Evolutionary conservation across 2,329 filamentous ascomycete species (phyloP).

Genomic region (Botrytis fragariae): DNA sequence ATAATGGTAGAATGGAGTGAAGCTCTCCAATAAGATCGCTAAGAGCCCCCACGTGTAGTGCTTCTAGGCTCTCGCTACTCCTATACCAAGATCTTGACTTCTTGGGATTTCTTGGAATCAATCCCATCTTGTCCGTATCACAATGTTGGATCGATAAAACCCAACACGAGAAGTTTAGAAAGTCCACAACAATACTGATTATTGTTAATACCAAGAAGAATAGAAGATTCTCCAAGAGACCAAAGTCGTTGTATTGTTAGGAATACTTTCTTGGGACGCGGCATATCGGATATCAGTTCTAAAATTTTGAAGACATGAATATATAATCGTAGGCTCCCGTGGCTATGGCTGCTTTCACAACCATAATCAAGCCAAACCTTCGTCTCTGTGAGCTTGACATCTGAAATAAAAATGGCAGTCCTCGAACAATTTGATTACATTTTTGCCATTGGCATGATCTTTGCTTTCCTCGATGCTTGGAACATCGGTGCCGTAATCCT

Average conservation of each 20-base stretch:
- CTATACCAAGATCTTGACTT: conserved; percentile 5
- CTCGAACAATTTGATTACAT: conserved; percentile 9
- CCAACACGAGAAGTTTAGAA: not conserved
- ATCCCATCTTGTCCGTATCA: not conserved
- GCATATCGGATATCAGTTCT: not conserved
- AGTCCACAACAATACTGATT: not conserved
- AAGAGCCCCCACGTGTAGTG: conserved; percentile 1
- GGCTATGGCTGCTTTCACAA: not conserved
- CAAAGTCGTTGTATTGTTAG: not conserved
- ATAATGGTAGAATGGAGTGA: not conserved
- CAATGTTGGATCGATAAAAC: not conserved
- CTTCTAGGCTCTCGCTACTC: not conserved
- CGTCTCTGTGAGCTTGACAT: not conserved
- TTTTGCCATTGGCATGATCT: conserved; percentile 38
- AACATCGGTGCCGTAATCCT: conserved; percentile 49
- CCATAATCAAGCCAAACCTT: not conserved
- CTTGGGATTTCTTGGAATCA: not conserved
- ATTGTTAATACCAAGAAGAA: conserved; percentile 1
- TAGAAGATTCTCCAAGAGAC: not conserved
- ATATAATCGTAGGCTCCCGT: not conserved
- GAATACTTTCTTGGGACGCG: not conserved
- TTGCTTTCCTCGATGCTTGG: conserved; percentile 57
- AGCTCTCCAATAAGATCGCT: not conserved
- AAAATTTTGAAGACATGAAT: not conserved
- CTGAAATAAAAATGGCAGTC: conserved; percentile 4